phyloP scores from a whole-genome alignment of 106 monocot species.

The Platanthera zijinensis region DNA sequence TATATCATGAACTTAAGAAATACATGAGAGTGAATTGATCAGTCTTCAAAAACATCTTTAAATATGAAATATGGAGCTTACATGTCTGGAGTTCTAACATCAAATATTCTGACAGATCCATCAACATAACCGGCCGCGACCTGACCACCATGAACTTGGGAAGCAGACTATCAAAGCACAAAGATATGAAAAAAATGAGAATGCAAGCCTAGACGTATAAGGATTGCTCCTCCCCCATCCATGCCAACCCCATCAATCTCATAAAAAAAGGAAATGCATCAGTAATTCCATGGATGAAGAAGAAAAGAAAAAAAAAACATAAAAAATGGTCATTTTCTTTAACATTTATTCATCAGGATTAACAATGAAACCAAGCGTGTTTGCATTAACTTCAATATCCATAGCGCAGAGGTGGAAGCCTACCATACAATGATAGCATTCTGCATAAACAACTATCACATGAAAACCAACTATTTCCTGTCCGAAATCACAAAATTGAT shows the following conservation, averaged over 20 bases:
- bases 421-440: not conserved
- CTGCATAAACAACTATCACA: not conserved
- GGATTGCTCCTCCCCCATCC: too few species aligned
- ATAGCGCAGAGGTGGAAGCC: not conserved
- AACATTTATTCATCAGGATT: not conserved
- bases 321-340: not conserved
- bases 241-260: not conserved
- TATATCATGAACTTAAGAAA: not conserved
- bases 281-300: not conserved
- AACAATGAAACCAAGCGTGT: not conserved
- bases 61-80: conserved; percentile 20
- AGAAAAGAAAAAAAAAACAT: not conserved
- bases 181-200: conserved; percentile 1
- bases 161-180: conserved; percentile 58
- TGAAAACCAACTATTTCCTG: not conserved
- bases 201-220: not conserved
- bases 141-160: conserved; percentile 77
- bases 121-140: conserved; percentile 58
- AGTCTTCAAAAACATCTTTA: not conserved
- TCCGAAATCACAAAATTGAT: too few species aligned
- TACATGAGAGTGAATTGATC: not conserved
- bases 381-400: not conserved
- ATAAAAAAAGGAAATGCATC: not conserved
- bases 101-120: conserved; percentile 80
- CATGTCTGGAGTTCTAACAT: conserved; percentile 72